Evolutionary conservation across 2,329 filamentous ascomycete species (phyloP), one percentile per base, ranked within the genome.

Genomic region (Colletotrichum gigasporum): DNA sequence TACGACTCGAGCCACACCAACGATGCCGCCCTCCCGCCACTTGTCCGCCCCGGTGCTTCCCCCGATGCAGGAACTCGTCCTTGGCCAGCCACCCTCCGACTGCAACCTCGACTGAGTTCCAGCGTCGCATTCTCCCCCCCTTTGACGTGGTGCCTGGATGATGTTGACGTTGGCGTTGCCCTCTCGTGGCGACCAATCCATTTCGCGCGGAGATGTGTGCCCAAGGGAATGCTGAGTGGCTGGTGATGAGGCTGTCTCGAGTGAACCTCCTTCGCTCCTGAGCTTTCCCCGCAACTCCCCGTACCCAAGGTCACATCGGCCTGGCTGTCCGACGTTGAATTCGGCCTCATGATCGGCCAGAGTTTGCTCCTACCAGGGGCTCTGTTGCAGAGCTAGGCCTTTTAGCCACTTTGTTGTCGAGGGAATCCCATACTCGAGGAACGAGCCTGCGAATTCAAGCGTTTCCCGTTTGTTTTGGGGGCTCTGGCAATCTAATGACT

Each of bases 31-130:
- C 44, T 48, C 44, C 26, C 44, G 44, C 24, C 11, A 20, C 22
- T 14, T 30, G 18, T 22, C 26, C 39, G 56, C 39, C 18, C 48
- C 58, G 42, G 16, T 48, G 41, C 51, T 56, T 51, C n/a, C 18
- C 44, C 53, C 35, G 35, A 63, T 63, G 59, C 44, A 63, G 53
- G 44, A 51, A 63, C 60, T 52, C 58, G 14, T 55, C 18, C 50
- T 61, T 61, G 50, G 41, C 42, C 50, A 55, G 10, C 30, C 39
- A 26, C 37, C 16, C 45, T 58, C 54, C 37, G 58, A 63, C 28
- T 59, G 44, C 24, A 59, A 63, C 60, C 60, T 30, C 37, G 20
- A 26, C 11, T 26, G 10, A 30, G 34, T 30, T 20, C 16, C 34
- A 8, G 34, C 18, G 26, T 45, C 22, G 20, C 22, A 51, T 32